These are phyloP conservation scores for Nidularia sp. DNA, from an alignment of 768 basidiomycete genomes.

Conservation along the genomic window DNA sequence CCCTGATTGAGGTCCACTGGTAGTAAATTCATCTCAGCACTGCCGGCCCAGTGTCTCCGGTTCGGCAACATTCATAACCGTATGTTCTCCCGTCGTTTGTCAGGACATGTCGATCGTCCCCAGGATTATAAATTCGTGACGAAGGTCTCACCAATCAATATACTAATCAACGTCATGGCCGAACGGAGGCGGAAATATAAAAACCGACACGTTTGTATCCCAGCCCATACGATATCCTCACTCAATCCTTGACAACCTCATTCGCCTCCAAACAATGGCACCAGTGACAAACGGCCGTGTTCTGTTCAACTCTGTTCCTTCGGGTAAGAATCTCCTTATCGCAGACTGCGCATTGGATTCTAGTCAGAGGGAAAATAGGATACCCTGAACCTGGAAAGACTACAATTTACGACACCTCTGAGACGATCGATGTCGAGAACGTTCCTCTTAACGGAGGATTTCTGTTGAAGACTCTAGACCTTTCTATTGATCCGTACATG, in stretches of 20 bases:
- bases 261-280: constrained; percentile 15
- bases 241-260: not conserved
- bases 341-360: constrained; percentile 2
- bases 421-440: constrained; percentile 46
- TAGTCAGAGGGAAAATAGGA: constrained; percentile 15
- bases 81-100: too few species aligned
- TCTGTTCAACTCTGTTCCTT: constrained; percentile 31
- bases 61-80: too few species aligned
- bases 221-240: not conserved
- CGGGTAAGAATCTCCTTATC: constrained; percentile 14
- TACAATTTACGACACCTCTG: constrained; percentile 35
- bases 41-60: too few species aligned
- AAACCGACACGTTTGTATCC: too few species aligned
- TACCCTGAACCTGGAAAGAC: constrained; percentile 43
- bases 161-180: too few species aligned
- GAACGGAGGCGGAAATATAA: too few species aligned
- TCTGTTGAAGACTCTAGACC: constrained; percentile 44
- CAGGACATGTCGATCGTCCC: too few species aligned
- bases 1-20: too few species aligned
- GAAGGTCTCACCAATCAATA: too few species aligned
- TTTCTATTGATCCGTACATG: constrained; percentile 42
- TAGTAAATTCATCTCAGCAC: too few species aligned
- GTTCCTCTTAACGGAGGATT: constrained; percentile 40
- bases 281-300: constrained; percentile 27
- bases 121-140: too few species aligned